phyloP scores from a whole-genome alignment of 2,329 filamentous ascomycete genomes.

The Phialophora chinensis region DNA sequence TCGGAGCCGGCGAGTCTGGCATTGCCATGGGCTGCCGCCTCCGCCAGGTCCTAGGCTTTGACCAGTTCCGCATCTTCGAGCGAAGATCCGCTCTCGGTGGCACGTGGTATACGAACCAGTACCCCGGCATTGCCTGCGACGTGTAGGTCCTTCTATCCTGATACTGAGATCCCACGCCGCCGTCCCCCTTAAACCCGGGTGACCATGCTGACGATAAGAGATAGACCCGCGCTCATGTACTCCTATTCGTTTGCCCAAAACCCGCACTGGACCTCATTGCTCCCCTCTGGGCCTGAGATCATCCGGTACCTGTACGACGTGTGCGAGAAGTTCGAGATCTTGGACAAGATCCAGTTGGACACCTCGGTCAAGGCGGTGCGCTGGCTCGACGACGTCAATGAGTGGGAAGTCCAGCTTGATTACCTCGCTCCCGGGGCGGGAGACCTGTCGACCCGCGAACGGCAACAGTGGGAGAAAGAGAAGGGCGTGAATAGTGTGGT shows the following conservation, averaged over 20 bases:
- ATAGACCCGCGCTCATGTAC: slow-evolving; percentile 61
- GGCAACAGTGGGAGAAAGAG: slow-evolving; percentile 51
- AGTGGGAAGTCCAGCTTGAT: slow-evolving; percentile 62
- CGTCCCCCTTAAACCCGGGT: background rate
- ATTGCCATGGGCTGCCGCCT: slow-evolving; percentile 67
- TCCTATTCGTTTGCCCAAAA: slow-evolving; percentile 63
- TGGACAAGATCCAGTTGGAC: slow-evolving; percentile 64
- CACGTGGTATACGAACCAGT: slow-evolving; percentile 69
- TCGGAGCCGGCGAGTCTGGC: slow-evolving; percentile 68
- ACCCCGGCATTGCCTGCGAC: slow-evolving; percentile 65
- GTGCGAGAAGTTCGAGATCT: slow-evolving; percentile 57
- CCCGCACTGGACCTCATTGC: slow-evolving; percentile 57
- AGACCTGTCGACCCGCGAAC: slow-evolving; percentile 58
- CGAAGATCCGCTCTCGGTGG: slow-evolving; percentile 64
- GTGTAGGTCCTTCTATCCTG: slow-evolving; percentile 46
- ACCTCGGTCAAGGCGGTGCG: slow-evolving; percentile 60
- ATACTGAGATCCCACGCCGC: too few species aligned
- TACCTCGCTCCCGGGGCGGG: slow-evolving; percentile 60
- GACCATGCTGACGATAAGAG: background rate
- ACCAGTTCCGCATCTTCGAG: slow-evolving; percentile 67
- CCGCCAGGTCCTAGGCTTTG: slow-evolving; percentile 62
- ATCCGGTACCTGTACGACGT: slow-evolving; percentile 60
- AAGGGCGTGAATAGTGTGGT: slow-evolving; percentile 57
- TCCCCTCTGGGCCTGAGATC: slow-evolving; percentile 58
- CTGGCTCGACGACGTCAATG: slow-evolving; percentile 60